A percentile compares a stretch with the other conserved stretches of the same genome.
Evolutionary conservation across 2,329 filamentous ascomycete genomes (phyloP).

Genomic region (Elsinoe arachidis): DNA sequence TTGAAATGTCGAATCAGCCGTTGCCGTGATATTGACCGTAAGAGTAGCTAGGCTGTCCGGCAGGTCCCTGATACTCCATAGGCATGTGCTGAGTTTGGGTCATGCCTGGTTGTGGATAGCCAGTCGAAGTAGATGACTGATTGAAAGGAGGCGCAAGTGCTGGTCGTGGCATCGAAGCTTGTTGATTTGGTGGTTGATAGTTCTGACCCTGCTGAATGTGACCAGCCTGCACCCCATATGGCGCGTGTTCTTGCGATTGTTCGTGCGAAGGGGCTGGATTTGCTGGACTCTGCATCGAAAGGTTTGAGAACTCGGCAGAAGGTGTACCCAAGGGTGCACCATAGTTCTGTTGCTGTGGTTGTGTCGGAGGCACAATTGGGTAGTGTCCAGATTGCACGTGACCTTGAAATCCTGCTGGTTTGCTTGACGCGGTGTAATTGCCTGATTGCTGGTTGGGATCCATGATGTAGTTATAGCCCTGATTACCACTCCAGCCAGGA

Average conservation of each 20-base stretch:
- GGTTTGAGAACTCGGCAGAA: conserved; percentile 12
- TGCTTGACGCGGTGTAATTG: conserved; percentile 5
- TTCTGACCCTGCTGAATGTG: conserved; percentile 3
- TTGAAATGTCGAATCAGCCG: neutral
- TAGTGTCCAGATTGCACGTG: neutral
- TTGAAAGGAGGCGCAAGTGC: conserved; percentile 1
- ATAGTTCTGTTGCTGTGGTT: neutral
- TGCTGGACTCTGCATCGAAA: conserved; percentile 13
- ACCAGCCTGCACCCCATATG: neutral
- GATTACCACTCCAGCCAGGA: conserved; percentile 2
- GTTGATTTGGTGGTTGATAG: neutral
- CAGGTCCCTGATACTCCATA: conserved; percentile 10
- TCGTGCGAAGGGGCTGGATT: conserved; percentile 5
- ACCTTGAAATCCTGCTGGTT: conserved; percentile 1
- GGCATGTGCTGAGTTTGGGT: conserved; percentile 8
- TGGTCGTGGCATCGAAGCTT: conserved; percentile 4
- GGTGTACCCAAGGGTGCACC: conserved; percentile 5
- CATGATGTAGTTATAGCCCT: conserved; percentile 6
- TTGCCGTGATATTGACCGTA: conserved; percentile 11
- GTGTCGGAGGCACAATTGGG: neutral
- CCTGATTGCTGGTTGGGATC: conserved; percentile 6
- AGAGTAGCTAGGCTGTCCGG: neutral
- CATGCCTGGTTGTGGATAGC: conserved; percentile 11
- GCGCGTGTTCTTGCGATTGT: conserved; percentile 1
- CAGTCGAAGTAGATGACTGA: neutral